A percentile compares a stretch with the other conserved stretches of the same genome.
These are phyloP conservation scores for Xylaria grammica DNA, from an alignment of 495 filamentous ascomycete genomes.

Conservation along the genomic window DNA sequence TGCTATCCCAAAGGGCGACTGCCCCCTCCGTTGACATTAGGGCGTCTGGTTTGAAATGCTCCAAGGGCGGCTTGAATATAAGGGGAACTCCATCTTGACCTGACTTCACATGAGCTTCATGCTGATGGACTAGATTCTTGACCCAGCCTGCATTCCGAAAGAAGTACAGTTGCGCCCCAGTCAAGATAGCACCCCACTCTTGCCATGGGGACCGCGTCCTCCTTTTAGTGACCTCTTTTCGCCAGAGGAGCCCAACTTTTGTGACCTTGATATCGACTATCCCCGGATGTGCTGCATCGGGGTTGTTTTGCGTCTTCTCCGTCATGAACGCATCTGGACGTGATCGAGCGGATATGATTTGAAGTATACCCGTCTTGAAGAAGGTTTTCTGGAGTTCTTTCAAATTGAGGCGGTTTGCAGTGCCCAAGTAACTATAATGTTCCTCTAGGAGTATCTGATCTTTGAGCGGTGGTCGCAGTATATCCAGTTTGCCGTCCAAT, in stretches of 20 bases:
- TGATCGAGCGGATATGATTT: conserved; percentile 91
- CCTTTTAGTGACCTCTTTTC: conserved; percentile 94
- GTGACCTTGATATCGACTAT: conserved; percentile 97
- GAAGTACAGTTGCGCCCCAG: conserved; percentile 93
- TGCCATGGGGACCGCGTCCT: conserved; percentile 95
- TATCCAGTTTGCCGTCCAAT: conserved; percentile 82
- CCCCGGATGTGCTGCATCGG: conserved; percentile 85
- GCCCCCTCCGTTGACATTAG: conserved; percentile 91
- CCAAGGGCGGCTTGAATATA: conserved; percentile 86
- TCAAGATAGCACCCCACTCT: conserved; percentile 96
- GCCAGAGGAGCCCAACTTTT: conserved; percentile 94
- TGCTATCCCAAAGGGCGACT: conserved; percentile 83
- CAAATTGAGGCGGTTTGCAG: conserved; percentile 72
- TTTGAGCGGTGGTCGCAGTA: conserved; percentile 80
- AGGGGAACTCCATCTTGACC: conserved; percentile 71
- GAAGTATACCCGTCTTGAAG: conserved; percentile 85
- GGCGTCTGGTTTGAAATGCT: conserved; percentile 89
- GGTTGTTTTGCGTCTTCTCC: conserved; percentile 80
- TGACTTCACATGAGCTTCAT: conserved; percentile 75
- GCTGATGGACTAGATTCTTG: conserved; percentile 86
- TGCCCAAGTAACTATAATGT: conserved; percentile 85
- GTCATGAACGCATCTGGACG: conserved; percentile 94
- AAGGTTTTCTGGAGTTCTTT: conserved; percentile 82
- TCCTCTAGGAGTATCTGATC: conserved; percentile 94
- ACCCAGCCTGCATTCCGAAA: conserved; percentile 93